Evolutionary conservation across 2,329 filamentous ascomycete genomes (phyloP), one percentile per base, ranked within the genome.

Genomic region (Xylaria sp.): DNA sequence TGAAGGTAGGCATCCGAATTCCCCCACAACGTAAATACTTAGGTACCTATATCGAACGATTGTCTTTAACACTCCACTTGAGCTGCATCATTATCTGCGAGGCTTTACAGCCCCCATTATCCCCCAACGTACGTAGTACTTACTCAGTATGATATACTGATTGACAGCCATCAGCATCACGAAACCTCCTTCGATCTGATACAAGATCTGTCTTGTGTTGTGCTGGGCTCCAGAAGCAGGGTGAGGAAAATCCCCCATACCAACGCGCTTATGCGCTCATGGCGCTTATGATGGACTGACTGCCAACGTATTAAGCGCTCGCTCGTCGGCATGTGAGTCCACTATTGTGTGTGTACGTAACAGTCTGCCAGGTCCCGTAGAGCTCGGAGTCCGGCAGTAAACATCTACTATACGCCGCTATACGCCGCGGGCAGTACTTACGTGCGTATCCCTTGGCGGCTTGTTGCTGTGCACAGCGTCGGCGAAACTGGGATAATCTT

Each of bases 181-280:
- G 4, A 65, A 65, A 42, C 54, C 36, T 38, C 17, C 44, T 63
- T 63, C 36, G 55, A 65, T 58, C 71, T 73, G 71, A 75, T 50
- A 73, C 74, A 39, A 57, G 68, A 66, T 51, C 58, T 68, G 73
- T 73, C 68, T 73, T 70, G 68, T 31, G 33, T 54, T 58, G 22
- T 15, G 22, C 5, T 25, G 62, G 69, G 15, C 49, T 58, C 61
- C 60, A 70, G 68, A 53, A 69, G 62, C 49, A 36, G 45, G 47
- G 22, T 15, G 27, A 33, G 38, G 4, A 11, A 13, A 29, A 29
- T 2, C 61, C 38, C 55, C 36, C 51, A 50, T 53, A 53, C 22
- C 36, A 29, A 47, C 73, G 72, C 73, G 73, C 72, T 74, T 73
- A 73, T 64, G 66, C 55, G 59, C 39, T 58, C 55, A 17, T 58